These are phyloP conservation scores for Kwoniella shivajii DNA, from an alignment of 1,284 basidiomycete species.

Conservation along the genomic window DNA sequence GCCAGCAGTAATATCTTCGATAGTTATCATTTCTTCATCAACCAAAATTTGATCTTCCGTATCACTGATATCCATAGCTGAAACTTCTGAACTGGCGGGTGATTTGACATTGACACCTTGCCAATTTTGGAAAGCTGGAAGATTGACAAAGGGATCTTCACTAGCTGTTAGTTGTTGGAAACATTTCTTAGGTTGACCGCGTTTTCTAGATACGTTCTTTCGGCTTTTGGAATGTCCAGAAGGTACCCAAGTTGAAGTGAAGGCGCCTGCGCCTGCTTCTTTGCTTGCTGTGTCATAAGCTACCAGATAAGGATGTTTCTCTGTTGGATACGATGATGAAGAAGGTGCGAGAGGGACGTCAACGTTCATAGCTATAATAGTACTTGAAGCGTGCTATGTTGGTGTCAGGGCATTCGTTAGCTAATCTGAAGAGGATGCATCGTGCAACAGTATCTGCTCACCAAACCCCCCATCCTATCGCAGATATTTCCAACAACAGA, in stretches of 20 bases:
- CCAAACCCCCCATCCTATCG: constrained; percentile 10
- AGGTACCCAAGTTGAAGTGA: background rate
- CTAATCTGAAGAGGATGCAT: background rate
- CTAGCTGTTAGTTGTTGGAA: constrained; percentile 12
- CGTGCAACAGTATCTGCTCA: background rate
- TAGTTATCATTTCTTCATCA: constrained; percentile 9
- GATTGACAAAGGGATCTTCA: constrained; percentile 14
- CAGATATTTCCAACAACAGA: constrained; percentile 12
- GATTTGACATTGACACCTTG: background rate
- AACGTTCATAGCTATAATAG: constrained; percentile 13
- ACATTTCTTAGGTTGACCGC: constrained; percentile 14
- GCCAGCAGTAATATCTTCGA: background rate
- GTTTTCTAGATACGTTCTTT: background rate
- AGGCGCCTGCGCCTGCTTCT: background rate
- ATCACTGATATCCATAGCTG: constrained; percentile 14
- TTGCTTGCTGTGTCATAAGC: background rate
- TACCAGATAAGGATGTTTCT: constrained; percentile 1
- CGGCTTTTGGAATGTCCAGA: background rate
- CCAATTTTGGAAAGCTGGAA: constrained; percentile 12
- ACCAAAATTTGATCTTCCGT: constrained; percentile 1
- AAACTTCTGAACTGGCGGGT: background rate
- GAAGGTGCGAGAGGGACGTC: background rate
- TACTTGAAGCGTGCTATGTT: constrained; percentile 13
- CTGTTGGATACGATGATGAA: background rate
- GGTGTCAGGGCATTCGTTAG: background rate